Evolutionary conservation across 2,329 filamentous ascomycete genomes (phyloP).

Genomic region (Aspergillus sojae): DNA sequence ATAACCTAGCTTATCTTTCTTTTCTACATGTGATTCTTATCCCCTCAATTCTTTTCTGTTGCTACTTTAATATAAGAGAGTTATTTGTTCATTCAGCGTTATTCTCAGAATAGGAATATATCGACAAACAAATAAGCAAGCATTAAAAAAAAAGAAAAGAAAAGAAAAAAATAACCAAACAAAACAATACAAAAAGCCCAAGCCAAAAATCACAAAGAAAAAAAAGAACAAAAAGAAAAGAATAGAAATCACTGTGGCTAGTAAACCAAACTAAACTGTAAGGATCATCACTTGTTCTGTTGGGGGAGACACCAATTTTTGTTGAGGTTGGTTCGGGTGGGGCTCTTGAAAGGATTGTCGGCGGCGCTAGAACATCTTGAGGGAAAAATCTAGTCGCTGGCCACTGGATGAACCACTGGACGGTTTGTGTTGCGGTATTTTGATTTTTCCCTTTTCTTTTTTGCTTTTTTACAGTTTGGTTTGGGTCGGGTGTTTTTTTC

Average conservation of each 20-base stretch:
- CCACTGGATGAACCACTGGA: not conserved
- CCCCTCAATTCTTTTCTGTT: not conserved
- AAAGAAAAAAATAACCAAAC: not conserved
- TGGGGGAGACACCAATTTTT: constrained; percentile 17
- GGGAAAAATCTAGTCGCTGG: not conserved
- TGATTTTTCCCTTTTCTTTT: too few species aligned
- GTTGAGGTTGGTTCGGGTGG: constrained; percentile 19
- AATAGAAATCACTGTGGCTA: not conserved
- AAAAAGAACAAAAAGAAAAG: not conserved
- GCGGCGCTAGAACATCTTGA: not conserved
- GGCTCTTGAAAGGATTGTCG: not conserved
- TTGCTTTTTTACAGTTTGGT: not conserved
- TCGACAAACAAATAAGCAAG: not conserved
- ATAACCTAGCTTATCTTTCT: not conserved
- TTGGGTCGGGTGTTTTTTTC: not conserved
- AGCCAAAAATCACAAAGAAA: not conserved
- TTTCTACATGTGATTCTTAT: not conserved
- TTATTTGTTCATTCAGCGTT: not conserved
- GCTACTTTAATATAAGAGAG: not conserved
- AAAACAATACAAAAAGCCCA: not conserved
- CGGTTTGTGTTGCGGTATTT: too few species aligned
- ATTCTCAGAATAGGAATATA: not conserved
- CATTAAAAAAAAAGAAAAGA: not conserved
- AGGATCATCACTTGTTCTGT: constrained; percentile 12
- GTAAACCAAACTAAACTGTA: not conserved